Conservation (phyloP, 2,329 filamentous ascomycete species). For the Talaromyces islandicus region DNA sequence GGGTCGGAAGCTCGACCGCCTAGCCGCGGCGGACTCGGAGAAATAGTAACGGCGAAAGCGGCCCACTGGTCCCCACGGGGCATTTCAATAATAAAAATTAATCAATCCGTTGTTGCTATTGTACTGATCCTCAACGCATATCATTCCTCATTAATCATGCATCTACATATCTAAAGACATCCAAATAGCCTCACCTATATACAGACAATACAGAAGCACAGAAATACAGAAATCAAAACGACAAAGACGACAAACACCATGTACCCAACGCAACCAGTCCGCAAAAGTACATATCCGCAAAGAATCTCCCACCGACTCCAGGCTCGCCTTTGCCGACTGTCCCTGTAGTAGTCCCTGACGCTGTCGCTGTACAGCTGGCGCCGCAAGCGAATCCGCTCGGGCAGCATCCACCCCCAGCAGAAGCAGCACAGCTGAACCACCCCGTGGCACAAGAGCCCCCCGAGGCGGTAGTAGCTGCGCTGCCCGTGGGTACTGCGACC, state of each 20-base stretch:
- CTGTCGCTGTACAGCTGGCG: constrained; percentile 22
- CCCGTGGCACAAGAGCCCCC: constrained; percentile 62
- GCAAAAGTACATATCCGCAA: constrained; percentile 8
- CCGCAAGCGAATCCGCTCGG: constrained; percentile 69
- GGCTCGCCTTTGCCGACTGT: constrained; percentile 40
- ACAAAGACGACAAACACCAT: background rate
- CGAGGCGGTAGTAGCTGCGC: constrained; percentile 24
- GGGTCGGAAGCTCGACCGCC: background rate
- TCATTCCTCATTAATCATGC: background rate
- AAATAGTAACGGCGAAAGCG: background rate
- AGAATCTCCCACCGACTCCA: constrained; percentile 2
- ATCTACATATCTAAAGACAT: background rate
- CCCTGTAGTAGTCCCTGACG: constrained; percentile 44
- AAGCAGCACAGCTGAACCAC: constrained; percentile 67
- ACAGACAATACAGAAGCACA: background rate
- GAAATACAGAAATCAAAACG: background rate
- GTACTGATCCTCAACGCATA: background rate
- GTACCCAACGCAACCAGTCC: constrained; percentile 2
- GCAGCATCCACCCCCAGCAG: constrained; percentile 75
- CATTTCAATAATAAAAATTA: too few species aligned
- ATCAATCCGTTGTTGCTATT: too few species aligned
- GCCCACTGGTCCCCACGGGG: background rate
- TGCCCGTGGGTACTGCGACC: constrained; percentile 56
- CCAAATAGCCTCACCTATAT: background rate
- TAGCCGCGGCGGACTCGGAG: background rate